Evolutionary conservation across 805 yeast species (phyloP).

Genomic region (Saccharomycopsis sp.): DNA sequence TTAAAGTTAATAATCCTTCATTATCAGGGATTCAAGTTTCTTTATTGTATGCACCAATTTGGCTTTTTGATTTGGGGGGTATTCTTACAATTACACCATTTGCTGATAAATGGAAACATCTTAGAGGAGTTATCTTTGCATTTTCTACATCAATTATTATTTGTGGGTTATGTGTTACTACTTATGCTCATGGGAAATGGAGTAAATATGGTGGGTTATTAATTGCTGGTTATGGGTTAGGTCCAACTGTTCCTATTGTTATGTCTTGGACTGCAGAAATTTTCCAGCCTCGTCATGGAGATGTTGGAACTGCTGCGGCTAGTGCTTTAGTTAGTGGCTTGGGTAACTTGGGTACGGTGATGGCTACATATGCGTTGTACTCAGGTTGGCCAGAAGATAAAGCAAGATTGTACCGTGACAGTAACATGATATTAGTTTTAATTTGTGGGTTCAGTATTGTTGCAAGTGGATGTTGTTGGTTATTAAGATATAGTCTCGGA

Average conservation of each 20-base stretch:
- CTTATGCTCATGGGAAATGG: conserved; percentile 72
- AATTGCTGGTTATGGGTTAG: conserved; percentile 80
- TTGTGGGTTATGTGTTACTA: conserved; percentile 65
- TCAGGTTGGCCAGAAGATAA: conserved; percentile 81
- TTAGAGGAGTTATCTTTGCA: conserved; percentile 57
- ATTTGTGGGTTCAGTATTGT: conserved; percentile 71
- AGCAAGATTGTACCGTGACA: conserved; percentile 51
- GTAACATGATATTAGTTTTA: conserved; percentile 78
- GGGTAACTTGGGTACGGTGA: conserved; percentile 82
- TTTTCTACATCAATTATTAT: conserved; percentile 61
- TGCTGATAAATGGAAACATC: conserved; percentile 59
- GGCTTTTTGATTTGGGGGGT: conserved; percentile 79
- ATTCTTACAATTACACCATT: conserved; percentile 71
- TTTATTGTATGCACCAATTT: conserved; percentile 78
- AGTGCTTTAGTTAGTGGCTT: conserved; percentile 80
- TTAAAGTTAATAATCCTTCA: conserved; percentile 53
- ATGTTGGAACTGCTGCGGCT: conserved; percentile 77
- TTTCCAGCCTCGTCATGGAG: conserved; percentile 65
- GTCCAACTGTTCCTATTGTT: conserved; percentile 84
- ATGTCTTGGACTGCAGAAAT: conserved; percentile 82
- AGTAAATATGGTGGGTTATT: conserved; percentile 71
- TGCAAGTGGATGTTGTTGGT: conserved; percentile 30
- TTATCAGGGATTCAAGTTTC: conserved; percentile 64
- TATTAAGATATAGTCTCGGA: conserved; percentile 15
- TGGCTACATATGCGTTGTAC: conserved; percentile 80